A percentile compares a stretch with the other conserved stretches of the same genome.
Evolutionary conservation across 768 basidiomycete genomes (phyloP).

Genomic region (Albatrellus ellisii): DNA sequence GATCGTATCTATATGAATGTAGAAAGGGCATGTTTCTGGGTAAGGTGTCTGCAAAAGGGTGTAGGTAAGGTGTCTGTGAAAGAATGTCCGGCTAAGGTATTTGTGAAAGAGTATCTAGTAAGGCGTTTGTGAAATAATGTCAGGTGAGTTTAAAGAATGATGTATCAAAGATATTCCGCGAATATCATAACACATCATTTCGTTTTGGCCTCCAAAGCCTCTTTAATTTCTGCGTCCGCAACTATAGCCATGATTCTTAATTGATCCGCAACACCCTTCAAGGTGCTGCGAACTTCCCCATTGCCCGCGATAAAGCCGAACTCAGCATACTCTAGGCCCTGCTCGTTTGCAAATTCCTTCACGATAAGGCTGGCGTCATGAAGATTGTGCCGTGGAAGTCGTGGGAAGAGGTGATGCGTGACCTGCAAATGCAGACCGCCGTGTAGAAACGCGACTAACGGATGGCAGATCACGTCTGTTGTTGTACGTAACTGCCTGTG

Average conservation of each 20-base stretch:
- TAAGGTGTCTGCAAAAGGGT: too few species aligned
- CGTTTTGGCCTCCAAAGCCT: conserved; percentile 40
- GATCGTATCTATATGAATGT: too few species aligned
- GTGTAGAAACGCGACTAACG: conserved; percentile 78
- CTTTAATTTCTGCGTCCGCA: conserved; percentile 58
- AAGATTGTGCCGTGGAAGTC: conserved; percentile 89
- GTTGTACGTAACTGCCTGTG: conserved; percentile 96
- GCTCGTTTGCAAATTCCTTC: conserved; percentile 78
- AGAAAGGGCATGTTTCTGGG: too few species aligned
- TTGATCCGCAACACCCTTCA: conserved; percentile 81
- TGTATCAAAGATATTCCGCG: too few species aligned
- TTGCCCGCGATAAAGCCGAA: conserved; percentile 88
- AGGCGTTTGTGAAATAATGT: too few species aligned
- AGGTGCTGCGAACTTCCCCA: conserved; percentile 65
- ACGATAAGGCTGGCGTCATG: conserved; percentile 71
- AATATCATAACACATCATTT: too few species aligned
- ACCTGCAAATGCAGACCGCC: conserved; percentile 98
- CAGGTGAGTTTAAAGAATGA: too few species aligned
- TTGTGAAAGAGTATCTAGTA: background rate
- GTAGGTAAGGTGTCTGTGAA: too few species aligned
- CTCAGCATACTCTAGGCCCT: conserved; percentile 78
- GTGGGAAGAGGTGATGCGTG: conserved; percentile 94
- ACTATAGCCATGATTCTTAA: conserved; percentile 72
- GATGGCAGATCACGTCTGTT: conserved; percentile 83
- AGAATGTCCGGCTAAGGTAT: too few species aligned